Evolutionary conservation across 2,329 filamentous ascomycete genomes (phyloP).

Genomic region (Cryoendolithus antarcticus): DNA sequence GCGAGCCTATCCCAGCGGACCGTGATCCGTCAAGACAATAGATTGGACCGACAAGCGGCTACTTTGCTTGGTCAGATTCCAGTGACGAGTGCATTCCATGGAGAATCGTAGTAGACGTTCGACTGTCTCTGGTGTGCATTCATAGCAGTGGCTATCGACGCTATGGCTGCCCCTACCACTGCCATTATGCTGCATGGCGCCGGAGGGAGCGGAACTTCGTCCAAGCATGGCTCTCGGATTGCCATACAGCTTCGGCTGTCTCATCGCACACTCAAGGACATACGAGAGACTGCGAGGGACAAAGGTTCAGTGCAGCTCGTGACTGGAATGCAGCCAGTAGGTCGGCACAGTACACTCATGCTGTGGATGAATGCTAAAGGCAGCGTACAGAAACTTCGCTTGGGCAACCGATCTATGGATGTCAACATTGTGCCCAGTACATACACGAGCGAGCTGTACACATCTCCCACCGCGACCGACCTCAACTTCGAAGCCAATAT

Average conservation of each 20-base stretch:
- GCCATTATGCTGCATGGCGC: too few relatives aligned
- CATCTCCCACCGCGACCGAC: slow-evolving; percentile 30
- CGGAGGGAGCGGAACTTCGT: too few relatives aligned
- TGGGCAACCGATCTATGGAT: slow-evolving; percentile 43
- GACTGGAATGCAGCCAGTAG: slow-evolving; percentile 23
- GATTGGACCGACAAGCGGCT: too few relatives aligned
- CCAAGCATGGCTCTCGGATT: slow-evolving; percentile 11
- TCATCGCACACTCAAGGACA: slow-evolving; percentile 20
- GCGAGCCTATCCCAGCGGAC: too few relatives aligned
- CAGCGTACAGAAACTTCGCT: slow-evolving; percentile 37
- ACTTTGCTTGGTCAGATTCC: too few relatives aligned
- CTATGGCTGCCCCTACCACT: too few relatives aligned
- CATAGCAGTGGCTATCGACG: too few relatives aligned
- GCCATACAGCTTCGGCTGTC: slow-evolving; percentile 21
- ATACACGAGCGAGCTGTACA: slow-evolving; percentile 47
- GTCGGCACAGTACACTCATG: slow-evolving; percentile 4
- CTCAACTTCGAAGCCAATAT: slow-evolving; percentile 45
- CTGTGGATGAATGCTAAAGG: slow-evolving; percentile 1
- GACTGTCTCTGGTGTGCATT: too few relatives aligned
- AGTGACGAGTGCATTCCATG: too few relatives aligned
- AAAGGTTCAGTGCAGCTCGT: slow-evolving; percentile 20
- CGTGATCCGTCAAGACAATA: too few relatives aligned
- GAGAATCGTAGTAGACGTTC: too few relatives aligned
- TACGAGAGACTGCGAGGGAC: slow-evolving; percentile 18
- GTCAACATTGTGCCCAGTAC: slow-evolving; percentile 42